Evolutionary conservation across 495 filamentous ascomycete genomes (phyloP), one percentile per base, ranked within the genome.

Genomic region (Hyphodiscus hymeniophilus): DNA sequence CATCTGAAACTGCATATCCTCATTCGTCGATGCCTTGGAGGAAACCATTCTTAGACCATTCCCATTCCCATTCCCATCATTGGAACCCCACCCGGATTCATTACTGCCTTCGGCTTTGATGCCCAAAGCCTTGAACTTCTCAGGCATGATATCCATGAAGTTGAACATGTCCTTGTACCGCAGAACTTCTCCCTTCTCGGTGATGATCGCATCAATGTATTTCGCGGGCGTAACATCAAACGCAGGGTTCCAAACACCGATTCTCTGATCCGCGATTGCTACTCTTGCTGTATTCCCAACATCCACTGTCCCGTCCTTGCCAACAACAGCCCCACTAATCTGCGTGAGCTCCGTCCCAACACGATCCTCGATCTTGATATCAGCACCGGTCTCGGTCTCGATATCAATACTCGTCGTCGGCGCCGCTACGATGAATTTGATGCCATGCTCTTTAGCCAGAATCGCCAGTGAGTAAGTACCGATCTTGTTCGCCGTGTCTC

Each of bases 401-500:
- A 95, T 68, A 60, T 98, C 92, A 57, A 98, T 90, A 46, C 86
- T 95, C 7, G 94, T 97, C 16, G 88, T 84, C 10, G 92, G 92
- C 2, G 92, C 92, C 3, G 94, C 92, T 7, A 97, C 90, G 22
- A 98, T 72, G 61, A 98, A 98, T 61, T 92, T 96, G 41, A 96
- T 75, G 15, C 82, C 85, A 61, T 97, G 94, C 57, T 87, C 69
- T 50, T 74, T 81, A 18, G 92, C 92, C 22, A 92, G 72, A 3
- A 95, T 85, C 10, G 92, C 89, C 23, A 98, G 75, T 32, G 75
- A 66, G 62, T 97, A 97, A n/a, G 92, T 98, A 23, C 92, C 92
- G 48, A 98, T 94, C 69, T 98, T 98, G 65, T 98, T 98, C 36
- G 92, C 92, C 2, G 92, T 97, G 66, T 98, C 92, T 28, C 92